These are phyloP conservation scores for Phytomonas sp. DNA, from an alignment of 208 protist species.

Conservation along the genomic window DNA sequence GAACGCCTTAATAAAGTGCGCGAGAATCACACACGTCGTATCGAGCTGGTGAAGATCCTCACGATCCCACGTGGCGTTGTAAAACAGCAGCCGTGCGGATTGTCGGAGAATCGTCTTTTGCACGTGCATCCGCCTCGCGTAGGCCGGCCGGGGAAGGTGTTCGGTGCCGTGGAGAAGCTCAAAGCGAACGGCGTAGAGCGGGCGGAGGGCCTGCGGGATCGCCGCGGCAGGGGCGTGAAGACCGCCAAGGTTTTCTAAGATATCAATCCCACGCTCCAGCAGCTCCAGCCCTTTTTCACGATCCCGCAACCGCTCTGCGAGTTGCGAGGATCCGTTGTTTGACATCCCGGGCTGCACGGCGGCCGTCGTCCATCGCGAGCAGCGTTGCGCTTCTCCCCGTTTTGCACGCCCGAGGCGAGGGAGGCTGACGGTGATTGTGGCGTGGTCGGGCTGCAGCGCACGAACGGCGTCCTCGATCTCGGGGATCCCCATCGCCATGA, in stretches of 20 bases:
- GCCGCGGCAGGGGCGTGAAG: conserved; percentile 13
- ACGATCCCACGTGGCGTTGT: conserved; percentile 66
- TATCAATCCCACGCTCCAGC: conserved; percentile 67
- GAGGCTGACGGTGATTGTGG: not conserved
- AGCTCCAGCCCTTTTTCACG: conserved; percentile 46
- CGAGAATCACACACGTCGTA: conserved; percentile 57
- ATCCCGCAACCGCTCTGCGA: conserved; percentile 24
- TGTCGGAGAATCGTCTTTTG: conserved; percentile 58
- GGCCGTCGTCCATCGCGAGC: conserved; percentile 11
- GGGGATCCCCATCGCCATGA: conserved; percentile 47
- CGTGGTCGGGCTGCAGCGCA: conserved; percentile 21
- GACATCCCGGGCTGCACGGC: conserved; percentile 7
- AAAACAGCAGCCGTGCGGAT: conserved; percentile 50
- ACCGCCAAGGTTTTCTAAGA: conserved; percentile 55
- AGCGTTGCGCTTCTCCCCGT: conserved; percentile 1
- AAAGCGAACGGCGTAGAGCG: conserved; percentile 65
- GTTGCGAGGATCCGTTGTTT: conserved; percentile 12
- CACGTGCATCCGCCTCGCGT: conserved; percentile 39
- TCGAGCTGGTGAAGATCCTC: conserved; percentile 58
- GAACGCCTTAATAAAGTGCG: conserved; percentile 74
- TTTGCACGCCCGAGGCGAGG: not conserved
- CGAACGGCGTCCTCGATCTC: conserved; percentile 61
- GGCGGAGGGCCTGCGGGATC: conserved; percentile 37
- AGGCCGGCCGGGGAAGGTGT: conserved; percentile 53
- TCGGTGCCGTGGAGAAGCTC: conserved; percentile 68